Evolutionary conservation across 2,329 filamentous ascomycete genomes (phyloP), one percentile per base, ranked within the genome.

Genomic region (Penicillium decumbens): DNA sequence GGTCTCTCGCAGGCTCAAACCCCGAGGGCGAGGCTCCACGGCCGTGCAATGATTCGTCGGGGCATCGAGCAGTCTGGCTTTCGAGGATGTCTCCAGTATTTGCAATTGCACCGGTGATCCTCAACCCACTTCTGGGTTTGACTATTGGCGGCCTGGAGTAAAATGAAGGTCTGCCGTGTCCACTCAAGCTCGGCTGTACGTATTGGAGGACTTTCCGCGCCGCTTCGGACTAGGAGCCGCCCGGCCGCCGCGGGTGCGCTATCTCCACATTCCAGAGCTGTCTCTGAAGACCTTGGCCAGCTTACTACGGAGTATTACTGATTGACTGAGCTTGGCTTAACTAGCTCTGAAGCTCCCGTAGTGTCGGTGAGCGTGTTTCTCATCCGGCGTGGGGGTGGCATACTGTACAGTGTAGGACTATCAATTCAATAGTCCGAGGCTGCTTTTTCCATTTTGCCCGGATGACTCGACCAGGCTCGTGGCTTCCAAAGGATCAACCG

Each of bases 231-330:
- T 56, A 60, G 58, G 41, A 61, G 54, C 57, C 58, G 57, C 59
- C 62, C 58, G 57, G 55, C 60, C 54, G 58, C 49, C 51, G 50
- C 56, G 59, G 57, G 54, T 55, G 49, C 51, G 56, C 57, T 57
- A 65, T 61, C 51, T 57, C 57, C 51, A 55, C 47, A 33, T 39
- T 10, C 33, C 28, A 33, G 45, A 49, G 43, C 41, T 51, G 30
- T 45, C 29, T 39, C 6, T 47, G 33, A 20, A 47, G 41, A 43
- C 43, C 13, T 24, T 28, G 15, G 20, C 33, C 33, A 37, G 15
- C 15, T 35, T 20, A 3, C 15, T n/a, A 32, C 15, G 15, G 15
- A 18, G 15, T n/a, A 18, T 33, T 33, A 15, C 32, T 5, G n/a
- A 15, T 15, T n/a, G 13, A 33, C 15, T 18, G 15, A 18, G 15